Base-by-base conservation (phyloP, 2,329 filamentous ascomycete genomes). In the Neurospora sp. region DNA sequence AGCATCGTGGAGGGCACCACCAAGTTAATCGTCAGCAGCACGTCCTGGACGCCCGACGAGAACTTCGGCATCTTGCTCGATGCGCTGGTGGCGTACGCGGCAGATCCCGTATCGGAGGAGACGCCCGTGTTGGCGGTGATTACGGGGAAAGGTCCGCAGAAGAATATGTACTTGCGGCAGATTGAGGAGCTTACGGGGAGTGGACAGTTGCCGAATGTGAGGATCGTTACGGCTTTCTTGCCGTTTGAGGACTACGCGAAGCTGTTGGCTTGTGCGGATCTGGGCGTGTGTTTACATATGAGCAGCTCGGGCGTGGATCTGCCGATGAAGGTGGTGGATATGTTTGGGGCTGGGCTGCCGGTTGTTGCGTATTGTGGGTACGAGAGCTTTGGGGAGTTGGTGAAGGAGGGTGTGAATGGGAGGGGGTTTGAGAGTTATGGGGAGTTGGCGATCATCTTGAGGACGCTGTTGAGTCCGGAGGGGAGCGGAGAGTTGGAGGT, bases 281-380 rank as follows among this genome's bases (percentile, higher is more conserved):
- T 99, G 0, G 96, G 96, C 10, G 88, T 99, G 33, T 97, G 93
- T 70, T 83, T 99, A 36, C 96, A 99, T 81, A 97, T 89, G 73
- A 97, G 93, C 15, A 96, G 92, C 74, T 97, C 93, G 2, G 96
- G 96, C 1, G 93, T 99, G 0, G 96, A 99, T 80, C 83, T 99
- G 23, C 96, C 96, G 0, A 99, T 99, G 96, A 99, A 99, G 81
- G 93, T 99, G 0, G 94, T 99, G 15, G 96, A 99, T 78, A 97
- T 99, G 94, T 98, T 99, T 78, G 96, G 96, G 2, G 91, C 94
- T 0, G 96, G 95, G 0, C 82, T 99, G 38, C 96, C 96, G 0
- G 96, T 99, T 0, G 90, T 91, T 0, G 95, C 93, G 4, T 98
- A 96, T 85, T 88, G 87, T 36, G 86, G 87, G 2, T 99, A 97